Conservation (phyloP, 2,329 filamentous ascomycete genomes). For the Epichloe sibirici region DNA sequence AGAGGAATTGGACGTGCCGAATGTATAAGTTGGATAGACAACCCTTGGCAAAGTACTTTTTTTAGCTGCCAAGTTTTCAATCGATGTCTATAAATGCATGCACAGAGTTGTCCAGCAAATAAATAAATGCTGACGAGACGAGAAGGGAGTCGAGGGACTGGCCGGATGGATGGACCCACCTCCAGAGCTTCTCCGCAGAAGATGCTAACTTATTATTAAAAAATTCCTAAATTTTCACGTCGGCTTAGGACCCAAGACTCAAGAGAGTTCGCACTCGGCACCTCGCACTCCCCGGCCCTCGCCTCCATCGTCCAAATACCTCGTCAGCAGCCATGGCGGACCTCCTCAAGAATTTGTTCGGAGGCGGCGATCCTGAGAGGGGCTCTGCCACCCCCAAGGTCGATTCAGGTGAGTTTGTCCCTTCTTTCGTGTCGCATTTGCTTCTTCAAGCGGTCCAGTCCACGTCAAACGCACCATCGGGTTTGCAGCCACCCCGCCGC, state of each 20-base stretch:
- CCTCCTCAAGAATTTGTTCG: conserved; percentile 57
- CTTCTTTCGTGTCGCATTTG: background rate
- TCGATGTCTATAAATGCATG: too few relatives aligned
- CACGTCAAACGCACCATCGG: background rate
- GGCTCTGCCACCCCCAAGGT: conserved; percentile 33
- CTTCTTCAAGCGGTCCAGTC: background rate
- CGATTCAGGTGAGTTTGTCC: conserved; percentile 51
- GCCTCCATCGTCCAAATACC: conserved; percentile 1
- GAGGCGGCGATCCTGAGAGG: conserved; percentile 43
- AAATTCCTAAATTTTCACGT: conserved; percentile 6
- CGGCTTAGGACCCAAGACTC: conserved; percentile 4
- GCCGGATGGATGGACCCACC: conserved; percentile 1
- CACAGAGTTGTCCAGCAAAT: too few relatives aligned
- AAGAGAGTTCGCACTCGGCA: conserved; percentile 4
- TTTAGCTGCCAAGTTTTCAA: too few relatives aligned
- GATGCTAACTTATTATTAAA: background rate
- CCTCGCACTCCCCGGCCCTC: conserved; percentile 7
- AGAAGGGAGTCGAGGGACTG: too few relatives aligned
- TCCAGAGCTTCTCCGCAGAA: conserved; percentile 1
- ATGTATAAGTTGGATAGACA: too few relatives aligned
- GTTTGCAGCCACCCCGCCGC: too few relatives aligned
- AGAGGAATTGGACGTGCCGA: too few relatives aligned
- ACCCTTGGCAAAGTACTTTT: too few relatives aligned
- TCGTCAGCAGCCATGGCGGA: conserved; percentile 36
- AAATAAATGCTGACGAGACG: too few relatives aligned